Conservation (phyloP, 2,329 filamentous ascomycete genomes). For the Botryotinia narcissicola region DNA sequence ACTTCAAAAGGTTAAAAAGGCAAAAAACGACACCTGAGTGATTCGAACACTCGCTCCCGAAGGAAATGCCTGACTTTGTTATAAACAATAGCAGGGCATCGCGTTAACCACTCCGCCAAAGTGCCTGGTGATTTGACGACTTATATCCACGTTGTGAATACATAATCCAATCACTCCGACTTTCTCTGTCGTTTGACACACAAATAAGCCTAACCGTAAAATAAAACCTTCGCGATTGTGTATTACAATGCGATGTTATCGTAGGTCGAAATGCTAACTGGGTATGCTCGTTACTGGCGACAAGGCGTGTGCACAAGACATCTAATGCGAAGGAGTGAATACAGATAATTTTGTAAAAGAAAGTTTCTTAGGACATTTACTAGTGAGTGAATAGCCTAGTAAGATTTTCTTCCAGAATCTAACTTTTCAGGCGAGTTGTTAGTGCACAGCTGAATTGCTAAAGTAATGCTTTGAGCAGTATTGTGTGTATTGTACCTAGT, state of each 20-base stretch:
- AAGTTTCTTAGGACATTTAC: neutral
- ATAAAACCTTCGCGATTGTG: neutral
- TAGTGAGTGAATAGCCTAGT: neutral
- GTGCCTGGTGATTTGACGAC: conserved; percentile 20
- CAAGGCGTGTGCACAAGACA: neutral
- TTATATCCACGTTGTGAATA: fast-evolving
- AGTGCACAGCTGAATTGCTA: neutral
- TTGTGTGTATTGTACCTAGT: neutral
- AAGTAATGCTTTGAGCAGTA: neutral
- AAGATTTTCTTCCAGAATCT: neutral
- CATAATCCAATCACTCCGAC: fast-evolving
- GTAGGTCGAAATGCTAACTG: neutral
- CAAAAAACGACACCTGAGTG: conserved; percentile 40
- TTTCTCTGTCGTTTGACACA: neutral
- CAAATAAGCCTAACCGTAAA: neutral
- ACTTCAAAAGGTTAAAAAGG: neutral
- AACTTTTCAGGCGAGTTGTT: neutral
- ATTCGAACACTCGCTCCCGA: conserved; percentile 46
- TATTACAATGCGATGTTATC: neutral
- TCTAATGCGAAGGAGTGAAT: neutral
- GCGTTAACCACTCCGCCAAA: conserved; percentile 32
- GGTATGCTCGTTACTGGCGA: neutral
- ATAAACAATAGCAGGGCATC: conserved; percentile 30
- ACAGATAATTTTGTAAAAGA: neutral
- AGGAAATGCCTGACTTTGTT: conserved; percentile 38